Conservation (phyloP, 371 early-diverging fungal genomes). For the Mortierella sp. region DNA sequence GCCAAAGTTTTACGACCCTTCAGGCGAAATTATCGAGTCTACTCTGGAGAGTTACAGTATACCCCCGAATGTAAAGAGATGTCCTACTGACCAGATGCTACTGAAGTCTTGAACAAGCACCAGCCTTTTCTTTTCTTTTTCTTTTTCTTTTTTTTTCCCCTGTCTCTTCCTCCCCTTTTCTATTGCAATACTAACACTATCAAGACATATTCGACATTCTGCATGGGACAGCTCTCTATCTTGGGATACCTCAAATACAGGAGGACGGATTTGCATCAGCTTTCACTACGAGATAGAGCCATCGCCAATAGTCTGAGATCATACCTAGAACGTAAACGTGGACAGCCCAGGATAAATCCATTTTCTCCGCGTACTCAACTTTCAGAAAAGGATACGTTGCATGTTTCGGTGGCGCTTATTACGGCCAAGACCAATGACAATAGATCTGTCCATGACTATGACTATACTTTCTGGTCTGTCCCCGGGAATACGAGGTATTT, state of each 20-base stretch:
- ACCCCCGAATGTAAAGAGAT: conserved; percentile 34
- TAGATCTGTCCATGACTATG: conserved; percentile 42
- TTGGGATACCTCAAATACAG: conserved; percentile 48
- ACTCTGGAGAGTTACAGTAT: conserved; percentile 37
- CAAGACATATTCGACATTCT: not conserved
- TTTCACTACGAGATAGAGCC: conserved; percentile 36
- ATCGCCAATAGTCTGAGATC: conserved; percentile 39
- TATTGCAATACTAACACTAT: not conserved
- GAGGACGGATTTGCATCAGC: conserved; percentile 36
- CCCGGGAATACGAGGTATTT: conserved; percentile 35
- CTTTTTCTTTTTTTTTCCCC: not conserved
- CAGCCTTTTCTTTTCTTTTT: not conserved
- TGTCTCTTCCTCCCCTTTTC: not conserved
- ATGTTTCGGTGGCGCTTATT: conserved; percentile 32
- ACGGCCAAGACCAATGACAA: conserved; percentile 48
- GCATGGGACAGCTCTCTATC: conserved; percentile 24
- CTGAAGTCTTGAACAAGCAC: not conserved
- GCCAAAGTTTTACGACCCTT: conserved; percentile 39
- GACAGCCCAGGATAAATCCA: conserved; percentile 19
- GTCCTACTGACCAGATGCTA: not conserved
- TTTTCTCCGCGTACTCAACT: conserved; percentile 12
- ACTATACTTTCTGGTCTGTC: conserved; percentile 48
- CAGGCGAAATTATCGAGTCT: conserved; percentile 31
- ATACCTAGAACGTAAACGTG: conserved; percentile 35
- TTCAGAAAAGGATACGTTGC: conserved; percentile 10